A percentile compares a stretch with the other conserved stretches of the same genome.
Evolutionary conservation across 805 yeast genomes (phyloP).

Genomic region (Saccharomycopsis vini): DNA sequence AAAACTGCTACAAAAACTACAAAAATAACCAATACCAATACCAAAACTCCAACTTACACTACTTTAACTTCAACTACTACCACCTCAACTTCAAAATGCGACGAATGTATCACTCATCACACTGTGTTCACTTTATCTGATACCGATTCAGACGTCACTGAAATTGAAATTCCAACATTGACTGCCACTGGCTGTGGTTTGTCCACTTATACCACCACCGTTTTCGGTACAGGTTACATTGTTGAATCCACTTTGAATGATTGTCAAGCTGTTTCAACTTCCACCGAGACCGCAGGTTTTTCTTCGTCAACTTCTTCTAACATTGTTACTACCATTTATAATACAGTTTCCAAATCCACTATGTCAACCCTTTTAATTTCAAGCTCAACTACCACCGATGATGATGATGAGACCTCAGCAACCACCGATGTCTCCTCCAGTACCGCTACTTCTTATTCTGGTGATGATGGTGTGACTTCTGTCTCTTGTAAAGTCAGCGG

Average conservation of each 20-base stretch:
- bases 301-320: slow-evolving; percentile 1
- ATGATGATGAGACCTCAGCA: slow-evolving; percentile 15
- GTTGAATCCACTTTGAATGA: slow-evolving; percentile 12
- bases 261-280: slow-evolving; percentile 3
- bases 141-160: slow-evolving; percentile 6
- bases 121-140: slow-evolving; percentile 20
- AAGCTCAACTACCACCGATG: slow-evolving; percentile 18
- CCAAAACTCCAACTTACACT: slow-evolving; percentile 20
- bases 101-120: slow-evolving; percentile 12
- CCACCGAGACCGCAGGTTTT: neutral
- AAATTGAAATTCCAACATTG: neutral
- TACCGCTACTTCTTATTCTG: slow-evolving; percentile 20
- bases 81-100: slow-evolving; percentile 18
- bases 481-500: slow-evolving; percentile 29
- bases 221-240: slow-evolving; percentile 14
- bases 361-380: slow-evolving; percentile 26
- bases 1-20: too few relatives aligned
- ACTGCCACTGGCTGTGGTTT: slow-evolving; percentile 5
- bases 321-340: slow-evolving; percentile 15
- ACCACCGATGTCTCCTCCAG: slow-evolving; percentile 21
- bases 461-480: slow-evolving; percentile 16
- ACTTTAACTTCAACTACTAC: slow-evolving; percentile 16
- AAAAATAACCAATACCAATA: slow-evolving; percentile 22
- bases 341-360: slow-evolving; percentile 18
- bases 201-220: slow-evolving; percentile 16